A percentile compares a stretch with the other conserved stretches of the same genome.
These are phyloP conservation scores for Ananas comosus DNA, from an alignment of 176 grass and related monocot species.

Conservation along the genomic window DNA sequence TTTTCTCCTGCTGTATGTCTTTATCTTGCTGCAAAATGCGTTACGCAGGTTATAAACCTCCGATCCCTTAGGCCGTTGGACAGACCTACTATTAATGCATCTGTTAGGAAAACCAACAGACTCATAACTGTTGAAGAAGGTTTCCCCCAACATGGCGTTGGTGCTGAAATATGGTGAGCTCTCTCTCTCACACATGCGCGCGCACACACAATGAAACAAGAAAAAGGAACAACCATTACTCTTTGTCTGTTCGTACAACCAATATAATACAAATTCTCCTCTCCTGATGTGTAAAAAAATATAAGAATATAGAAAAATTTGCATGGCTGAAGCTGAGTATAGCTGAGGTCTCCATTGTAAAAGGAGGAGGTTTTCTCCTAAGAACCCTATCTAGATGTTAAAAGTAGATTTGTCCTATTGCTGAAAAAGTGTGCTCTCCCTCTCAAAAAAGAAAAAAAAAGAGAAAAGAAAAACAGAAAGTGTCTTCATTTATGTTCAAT, in stretches of 20 bases:
- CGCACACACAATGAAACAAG: too few species aligned
- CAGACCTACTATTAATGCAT: slow-evolving; percentile 73
- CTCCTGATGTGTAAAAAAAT: too few species aligned
- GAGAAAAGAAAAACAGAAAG: not conserved
- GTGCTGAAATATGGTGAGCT: slow-evolving; percentile 85
- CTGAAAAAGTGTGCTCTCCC: not conserved
- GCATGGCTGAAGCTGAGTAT: too few species aligned
- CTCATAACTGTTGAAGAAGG: slow-evolving; percentile 83
- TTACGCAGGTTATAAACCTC: slow-evolving; percentile 83
- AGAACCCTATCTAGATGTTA: not conserved
- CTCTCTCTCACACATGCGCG: not conserved
- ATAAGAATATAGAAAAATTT: too few species aligned
- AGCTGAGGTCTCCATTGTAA: too few species aligned
- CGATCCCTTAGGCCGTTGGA: slow-evolving; percentile 85
- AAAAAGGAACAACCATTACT: too few species aligned
- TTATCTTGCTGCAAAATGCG: slow-evolving; percentile 3
- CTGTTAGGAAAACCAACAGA: slow-evolving; percentile 92
- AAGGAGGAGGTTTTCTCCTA: too few species aligned
- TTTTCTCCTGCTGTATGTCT: not conserved
- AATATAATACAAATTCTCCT: too few species aligned
- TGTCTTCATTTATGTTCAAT: not conserved
- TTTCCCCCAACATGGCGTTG: slow-evolving; percentile 87
- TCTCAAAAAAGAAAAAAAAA: not conserved
- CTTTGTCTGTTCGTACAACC: too few species aligned
- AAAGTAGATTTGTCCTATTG: too few species aligned